Evolutionary conservation across 305 asterid species (phyloP), one percentile per base, ranked within the genome.

Genomic region (Striga hermonthica): DNA sequence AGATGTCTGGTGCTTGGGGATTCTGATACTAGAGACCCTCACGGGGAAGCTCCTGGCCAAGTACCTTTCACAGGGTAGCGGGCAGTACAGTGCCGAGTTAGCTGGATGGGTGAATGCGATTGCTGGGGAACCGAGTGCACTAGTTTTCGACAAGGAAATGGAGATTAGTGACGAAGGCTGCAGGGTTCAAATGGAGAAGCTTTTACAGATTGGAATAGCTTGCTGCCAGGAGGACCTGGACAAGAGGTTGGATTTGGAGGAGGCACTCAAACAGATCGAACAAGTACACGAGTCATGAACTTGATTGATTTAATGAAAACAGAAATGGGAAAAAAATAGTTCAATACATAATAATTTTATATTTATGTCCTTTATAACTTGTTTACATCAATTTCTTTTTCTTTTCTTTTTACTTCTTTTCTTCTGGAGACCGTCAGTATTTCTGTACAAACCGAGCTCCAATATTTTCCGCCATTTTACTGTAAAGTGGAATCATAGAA

Each of bases 1-100:
- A 11, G 96, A 90, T 10, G 96, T 90, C 8, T 90, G 97, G 97
- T 80, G 89, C 76, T 74, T 90, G 44, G 97, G 97, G 13, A 74
- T 86, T 40, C 64, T 90, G 54, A 90, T 88, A 48, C 53, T 90
- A 1, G 97, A 90, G 77, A 83, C 71, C 2, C 71, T 90, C n/a
- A 86, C 88, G 0, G 88, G 95, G 4, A 79, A 74, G 63, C 78
- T 76, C 10, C 89, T 90, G 4, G 76, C 88, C 7, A 78, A 74
- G 58, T 77, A 78, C n/a, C 89, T 88, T 7, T 72, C 88, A 6
- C 90, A 74, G 38, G 80, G 80, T 7, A 22, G 39, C 14, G 60
- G 60, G 5, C 60, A 55, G 7, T 64, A 80, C 49, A 75, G 66
- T 7, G 35, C 80, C 0, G 86, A 81, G 35, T 13, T 85, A 6